Evolutionary conservation across 1,284 basidiomycete genomes (phyloP), one percentile per base, ranked within the genome.

Genomic region (Rhodofomes roseus): DNA sequence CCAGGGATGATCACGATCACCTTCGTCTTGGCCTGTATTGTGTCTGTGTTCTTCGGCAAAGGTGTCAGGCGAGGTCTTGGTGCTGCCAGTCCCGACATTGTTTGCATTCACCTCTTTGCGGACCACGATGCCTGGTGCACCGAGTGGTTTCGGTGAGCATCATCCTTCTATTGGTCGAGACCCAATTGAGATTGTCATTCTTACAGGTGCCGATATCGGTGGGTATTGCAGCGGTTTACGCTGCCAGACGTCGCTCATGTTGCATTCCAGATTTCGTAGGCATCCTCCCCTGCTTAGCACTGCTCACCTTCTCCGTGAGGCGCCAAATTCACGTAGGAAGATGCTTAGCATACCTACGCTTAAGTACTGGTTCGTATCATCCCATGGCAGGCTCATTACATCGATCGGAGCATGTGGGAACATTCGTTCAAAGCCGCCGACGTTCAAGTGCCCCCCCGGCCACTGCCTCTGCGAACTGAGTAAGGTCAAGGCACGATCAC

Each of bases 81-180:
- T 66, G 2, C 27, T 68, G 20, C 66, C 68, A 0, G 60, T 66
- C 20, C 60, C 63, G 4, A 65, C 63, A 1, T 63, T 70, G 36
- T 68, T 68, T 54, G 67, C 66, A 12, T 70, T 68, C 58, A 68
- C 65, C 1, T 61, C 64, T 31, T 61, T 69, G 16, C 66, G 68
- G 11, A 8, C 36, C 14, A 69, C 65, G 16, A 55, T 69, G 5
- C 68, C 68, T 3, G 65, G 65, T 4, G 68, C 68, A 1, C 66
- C 65, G 1, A 39, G 36, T 18, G 65, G 65, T 2, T 69, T 69
- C 34, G 66, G 66, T 68, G 51, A 53, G 66, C 56, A 8, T 25
- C 23, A 12, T n/a, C 25, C 39, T 23, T 12, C 2, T 12, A 20
- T 12, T 12, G 2, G 36, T 23, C 23, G 22, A 39, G 40, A 2